These are phyloP conservation scores for Linnemannia schmuckeri DNA, from an alignment of 192 early-diverging fungal genomes.

Conservation along the genomic window DNA sequence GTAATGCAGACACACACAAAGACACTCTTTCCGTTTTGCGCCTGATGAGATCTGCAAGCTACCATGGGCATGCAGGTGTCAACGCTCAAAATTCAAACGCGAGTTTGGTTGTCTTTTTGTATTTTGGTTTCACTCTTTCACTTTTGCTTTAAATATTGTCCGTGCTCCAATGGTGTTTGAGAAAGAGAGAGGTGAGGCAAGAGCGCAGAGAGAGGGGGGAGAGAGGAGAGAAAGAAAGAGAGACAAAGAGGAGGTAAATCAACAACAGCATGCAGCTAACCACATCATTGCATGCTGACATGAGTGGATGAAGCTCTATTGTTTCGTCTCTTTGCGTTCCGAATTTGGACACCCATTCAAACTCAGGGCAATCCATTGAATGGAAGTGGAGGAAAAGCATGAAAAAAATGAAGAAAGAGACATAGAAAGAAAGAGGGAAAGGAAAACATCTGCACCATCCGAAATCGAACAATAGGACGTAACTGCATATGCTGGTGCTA, in stretches of 20 bases:
- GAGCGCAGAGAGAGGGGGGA: neutral
- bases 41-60: neutral
- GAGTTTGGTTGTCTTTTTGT: neutral
- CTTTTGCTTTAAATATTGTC: neutral
- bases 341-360: neutral
- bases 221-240: neutral
- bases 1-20: neutral
- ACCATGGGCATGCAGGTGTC: neutral
- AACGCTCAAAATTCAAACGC: neutral
- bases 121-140: neutral
- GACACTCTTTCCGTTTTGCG: neutral
- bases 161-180: neutral
- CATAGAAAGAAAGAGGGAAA: neutral
- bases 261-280: neutral
- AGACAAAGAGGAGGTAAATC: too few species aligned
- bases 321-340: slow-evolving; percentile 3
- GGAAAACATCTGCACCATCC: neutral
- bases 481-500: neutral
- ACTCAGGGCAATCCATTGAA: neutral
- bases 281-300: slow-evolving; percentile 6
- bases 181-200: neutral
- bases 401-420: too few species aligned
- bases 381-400: too few species aligned
- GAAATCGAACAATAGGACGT: neutral
- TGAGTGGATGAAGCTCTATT: neutral